These are phyloP conservation scores for Tricladium varicosporioides DNA, from an alignment of 2,329 filamentous ascomycete genomes.

Conservation along the genomic window DNA sequence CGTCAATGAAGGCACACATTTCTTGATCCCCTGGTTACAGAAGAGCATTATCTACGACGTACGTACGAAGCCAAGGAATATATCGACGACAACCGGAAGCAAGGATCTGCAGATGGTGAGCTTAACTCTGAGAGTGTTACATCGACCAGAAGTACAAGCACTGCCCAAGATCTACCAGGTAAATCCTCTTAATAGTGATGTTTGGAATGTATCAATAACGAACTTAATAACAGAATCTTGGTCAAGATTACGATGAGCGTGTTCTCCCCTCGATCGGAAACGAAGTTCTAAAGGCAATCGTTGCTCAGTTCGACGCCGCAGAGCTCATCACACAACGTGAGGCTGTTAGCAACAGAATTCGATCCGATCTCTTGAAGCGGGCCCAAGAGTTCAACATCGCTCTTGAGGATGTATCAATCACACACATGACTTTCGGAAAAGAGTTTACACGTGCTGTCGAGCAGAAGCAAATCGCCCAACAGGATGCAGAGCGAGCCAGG, in stretches of 20 bases:
- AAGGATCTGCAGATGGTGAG: conserved; percentile 99
- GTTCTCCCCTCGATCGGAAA: conserved; percentile 98
- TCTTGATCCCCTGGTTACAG: conserved; percentile 94
- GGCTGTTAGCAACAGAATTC: conserved; percentile 93
- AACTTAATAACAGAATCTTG: conserved; percentile 70
- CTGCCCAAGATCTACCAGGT: conserved; percentile 99
- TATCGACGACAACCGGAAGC: conserved; percentile 93
- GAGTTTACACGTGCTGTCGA: conserved; percentile 99
- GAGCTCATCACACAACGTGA: conserved; percentile 99
- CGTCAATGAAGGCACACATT: conserved; percentile 94
- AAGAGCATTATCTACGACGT: conserved; percentile 95
- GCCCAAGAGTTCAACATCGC: conserved; percentile 98
- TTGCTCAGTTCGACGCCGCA: conserved; percentile 97
- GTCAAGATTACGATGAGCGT: conserved; percentile 96
- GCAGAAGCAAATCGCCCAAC: conserved; percentile 99
- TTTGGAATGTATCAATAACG: neutral
- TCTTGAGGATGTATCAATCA: conserved; percentile 97
- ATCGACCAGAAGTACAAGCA: conserved; percentile 87
- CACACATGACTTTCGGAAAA: conserved; percentile 99
- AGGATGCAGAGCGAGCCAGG: conserved; percentile 93
- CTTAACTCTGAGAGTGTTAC: conserved; percentile 91
- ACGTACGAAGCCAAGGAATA: conserved; percentile 94
- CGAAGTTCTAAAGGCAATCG: conserved; percentile 97
- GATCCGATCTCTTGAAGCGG: conserved; percentile 84
- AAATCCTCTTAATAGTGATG: conserved; percentile 31